These are phyloP conservation scores for Phytophthora agathidicida DNA, from an alignment of 352 stramenopile genomes.

Conservation along the genomic window DNA sequence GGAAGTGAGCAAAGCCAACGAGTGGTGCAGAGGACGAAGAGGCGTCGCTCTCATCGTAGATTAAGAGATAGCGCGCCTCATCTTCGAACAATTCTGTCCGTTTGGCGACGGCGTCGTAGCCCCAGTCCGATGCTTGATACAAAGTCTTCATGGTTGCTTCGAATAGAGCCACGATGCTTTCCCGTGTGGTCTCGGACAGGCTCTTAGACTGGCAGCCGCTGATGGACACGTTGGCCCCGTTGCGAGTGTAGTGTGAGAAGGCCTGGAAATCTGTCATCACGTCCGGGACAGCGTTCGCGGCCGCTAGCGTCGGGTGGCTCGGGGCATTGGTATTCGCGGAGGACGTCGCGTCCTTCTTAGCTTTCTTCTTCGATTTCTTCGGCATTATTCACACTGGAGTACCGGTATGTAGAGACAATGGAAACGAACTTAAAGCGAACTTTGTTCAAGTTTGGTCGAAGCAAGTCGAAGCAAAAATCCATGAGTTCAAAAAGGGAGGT, in stretches of 20 bases:
- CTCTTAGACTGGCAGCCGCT: constrained; percentile 43
- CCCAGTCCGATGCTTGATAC: constrained; percentile 91
- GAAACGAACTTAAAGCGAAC: too few species aligned
- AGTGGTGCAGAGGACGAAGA: constrained; percentile 12
- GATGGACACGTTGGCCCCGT: constrained; percentile 52
- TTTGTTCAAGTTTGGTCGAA: too few species aligned
- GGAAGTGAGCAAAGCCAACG: constrained; percentile 91
- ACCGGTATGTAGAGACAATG: too few species aligned
- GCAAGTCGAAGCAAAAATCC: too few species aligned
- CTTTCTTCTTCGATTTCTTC: constrained; percentile 12
- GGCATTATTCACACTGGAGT: neutral
- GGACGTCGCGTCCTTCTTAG: constrained; percentile 33
- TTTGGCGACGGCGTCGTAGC: constrained; percentile 89
- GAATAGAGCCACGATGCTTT: constrained; percentile 77
- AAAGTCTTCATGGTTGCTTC: constrained; percentile 92
- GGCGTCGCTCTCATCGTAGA: constrained; percentile 27
- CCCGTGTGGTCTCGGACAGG: constrained; percentile 38
- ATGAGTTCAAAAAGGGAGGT: too few species aligned
- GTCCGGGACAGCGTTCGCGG: constrained; percentile 59
- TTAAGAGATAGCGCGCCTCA: constrained; percentile 89
- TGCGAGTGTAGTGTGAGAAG: constrained; percentile 62
- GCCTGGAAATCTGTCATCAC: constrained; percentile 67
- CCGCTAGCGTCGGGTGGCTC: constrained; percentile 36
- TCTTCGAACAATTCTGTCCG: constrained; percentile 81
- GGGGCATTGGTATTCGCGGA: neutral